Evolutionary conservation across 257 asterid species (phyloP).

Genomic region (Verbascum thapsus): DNA sequence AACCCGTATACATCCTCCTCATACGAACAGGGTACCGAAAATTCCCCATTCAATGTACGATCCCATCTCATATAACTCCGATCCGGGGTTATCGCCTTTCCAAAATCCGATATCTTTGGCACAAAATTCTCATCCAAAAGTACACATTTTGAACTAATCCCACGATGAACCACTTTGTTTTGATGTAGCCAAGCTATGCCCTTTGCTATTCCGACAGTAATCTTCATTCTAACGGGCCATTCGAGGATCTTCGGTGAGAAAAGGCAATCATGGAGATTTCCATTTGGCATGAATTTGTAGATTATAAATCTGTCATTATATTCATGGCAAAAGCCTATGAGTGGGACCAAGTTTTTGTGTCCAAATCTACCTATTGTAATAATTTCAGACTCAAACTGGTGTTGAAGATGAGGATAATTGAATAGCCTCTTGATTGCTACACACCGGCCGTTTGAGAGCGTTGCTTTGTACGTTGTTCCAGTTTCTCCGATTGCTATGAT

Average conservation of each 20-base stretch:
- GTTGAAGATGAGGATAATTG: conserved; percentile 5
- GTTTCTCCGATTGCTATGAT: conserved; percentile 27
- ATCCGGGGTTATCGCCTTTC: conserved; percentile 30
- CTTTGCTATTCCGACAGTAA: conserved; percentile 33
- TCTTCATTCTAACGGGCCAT: conserved; percentile 28
- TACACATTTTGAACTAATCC: conserved; percentile 32
- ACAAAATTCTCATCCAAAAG: conserved; percentile 31
- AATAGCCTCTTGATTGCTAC: conserved; percentile 31
- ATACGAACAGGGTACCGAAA: neutral
- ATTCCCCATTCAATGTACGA: conserved; percentile 11
- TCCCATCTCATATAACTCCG: too few relatives aligned
- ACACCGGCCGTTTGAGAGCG: conserved; percentile 25
- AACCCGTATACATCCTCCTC: conserved; percentile 30
- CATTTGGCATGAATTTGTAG: conserved; percentile 40
- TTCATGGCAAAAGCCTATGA: conserved; percentile 30
- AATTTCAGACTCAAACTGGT: conserved; percentile 25
- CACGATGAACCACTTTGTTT: conserved; percentile 27
- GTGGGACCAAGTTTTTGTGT: conserved; percentile 31
- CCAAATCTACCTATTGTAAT: conserved; percentile 31
- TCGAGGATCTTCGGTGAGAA: conserved; percentile 17
- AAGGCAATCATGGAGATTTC: conserved; percentile 37
- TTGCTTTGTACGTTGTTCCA: conserved; percentile 39
- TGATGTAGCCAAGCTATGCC: conserved; percentile 41
- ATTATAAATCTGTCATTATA: conserved; percentile 17
- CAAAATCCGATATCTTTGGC: conserved; percentile 33